A percentile compares a stretch with the other conserved stretches of the same genome.
phyloP scores from a whole-genome alignment of 176 grass and related monocot species.

The Rhynchospora tenuis region DNA sequence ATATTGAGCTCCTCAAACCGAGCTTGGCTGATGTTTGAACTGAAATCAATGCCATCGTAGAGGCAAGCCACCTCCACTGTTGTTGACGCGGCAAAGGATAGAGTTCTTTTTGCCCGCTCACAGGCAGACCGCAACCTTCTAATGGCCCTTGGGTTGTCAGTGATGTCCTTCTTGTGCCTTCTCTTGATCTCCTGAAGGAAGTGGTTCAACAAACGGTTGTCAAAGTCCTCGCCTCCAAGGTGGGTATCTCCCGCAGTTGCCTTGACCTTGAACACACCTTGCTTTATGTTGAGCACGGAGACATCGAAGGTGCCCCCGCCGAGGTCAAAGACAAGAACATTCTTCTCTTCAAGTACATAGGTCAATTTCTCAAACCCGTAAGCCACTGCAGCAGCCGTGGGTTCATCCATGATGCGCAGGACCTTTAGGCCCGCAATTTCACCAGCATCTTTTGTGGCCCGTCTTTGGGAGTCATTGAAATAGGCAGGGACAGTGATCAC shows the following conservation, averaged over 20 bases:
- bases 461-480: slow-evolving; percentile 18
- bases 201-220: slow-evolving; percentile 28
- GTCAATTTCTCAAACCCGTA: slow-evolving; percentile 21
- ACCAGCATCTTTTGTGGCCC: slow-evolving; percentile 10
- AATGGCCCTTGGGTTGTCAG: slow-evolving; percentile 4
- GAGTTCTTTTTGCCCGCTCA: slow-evolving; percentile 34
- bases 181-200: slow-evolving; percentile 24
- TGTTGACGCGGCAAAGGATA: slow-evolving; percentile 1
- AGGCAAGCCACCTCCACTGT: slow-evolving; percentile 24
- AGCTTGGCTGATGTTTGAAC: slow-evolving; percentile 23
- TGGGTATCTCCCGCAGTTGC: slow-evolving; percentile 22
- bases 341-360: slow-evolving; percentile 1
- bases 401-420: slow-evolving; percentile 23
- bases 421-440: slow-evolving; percentile 17
- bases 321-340: slow-evolving; percentile 36
- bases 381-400: slow-evolving; percentile 11
- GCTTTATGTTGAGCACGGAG: neutral
- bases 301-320: slow-evolving; percentile 25
- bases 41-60: slow-evolving; percentile 36
- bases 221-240: slow-evolving; percentile 35
- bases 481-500: slow-evolving; percentile 18
- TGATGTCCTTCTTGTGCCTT: slow-evolving; percentile 22
- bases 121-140: slow-evolving; percentile 29
- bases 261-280: slow-evolving; percentile 7
- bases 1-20: slow-evolving; percentile 43